A percentile compares a stretch with the other conserved stretches of the same genome.
Evolutionary conservation across 306 rosid genomes (phyloP).

Genomic region (Rosa rugosa): DNA sequence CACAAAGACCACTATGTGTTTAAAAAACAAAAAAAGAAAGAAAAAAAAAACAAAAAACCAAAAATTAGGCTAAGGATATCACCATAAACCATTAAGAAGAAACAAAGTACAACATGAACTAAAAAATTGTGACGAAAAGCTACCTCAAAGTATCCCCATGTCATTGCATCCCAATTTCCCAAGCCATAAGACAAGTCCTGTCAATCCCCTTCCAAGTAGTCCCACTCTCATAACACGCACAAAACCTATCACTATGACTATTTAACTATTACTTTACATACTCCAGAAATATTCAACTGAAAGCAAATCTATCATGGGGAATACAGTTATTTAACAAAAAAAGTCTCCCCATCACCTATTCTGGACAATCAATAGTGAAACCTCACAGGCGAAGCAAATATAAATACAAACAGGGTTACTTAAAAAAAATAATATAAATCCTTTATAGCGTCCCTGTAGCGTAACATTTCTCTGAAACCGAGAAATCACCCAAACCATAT

Average conservation of each 20-base stretch:
- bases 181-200: background rate
- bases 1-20: background rate
- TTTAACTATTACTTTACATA: background rate
- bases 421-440: background rate
- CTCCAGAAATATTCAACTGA: background rate
- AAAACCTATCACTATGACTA: background rate
- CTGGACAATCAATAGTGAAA: background rate
- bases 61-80: background rate
- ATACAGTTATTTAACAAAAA: background rate
- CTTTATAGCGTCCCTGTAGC: background rate
- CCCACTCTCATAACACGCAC: background rate
- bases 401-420: background rate
- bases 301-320: background rate
- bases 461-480: background rate
- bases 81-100: no score
- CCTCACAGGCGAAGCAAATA: background rate
- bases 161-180: background rate
- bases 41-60: background rate
- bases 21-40: no score
- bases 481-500: background rate
- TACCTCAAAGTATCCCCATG: background rate
- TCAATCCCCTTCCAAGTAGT: background rate
- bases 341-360: background rate
- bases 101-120: no score
- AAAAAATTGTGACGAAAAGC: background rate